phyloP scores from a whole-genome alignment of 1,284 basidiomycete genomes.

The Flammula alnicola region DNA sequence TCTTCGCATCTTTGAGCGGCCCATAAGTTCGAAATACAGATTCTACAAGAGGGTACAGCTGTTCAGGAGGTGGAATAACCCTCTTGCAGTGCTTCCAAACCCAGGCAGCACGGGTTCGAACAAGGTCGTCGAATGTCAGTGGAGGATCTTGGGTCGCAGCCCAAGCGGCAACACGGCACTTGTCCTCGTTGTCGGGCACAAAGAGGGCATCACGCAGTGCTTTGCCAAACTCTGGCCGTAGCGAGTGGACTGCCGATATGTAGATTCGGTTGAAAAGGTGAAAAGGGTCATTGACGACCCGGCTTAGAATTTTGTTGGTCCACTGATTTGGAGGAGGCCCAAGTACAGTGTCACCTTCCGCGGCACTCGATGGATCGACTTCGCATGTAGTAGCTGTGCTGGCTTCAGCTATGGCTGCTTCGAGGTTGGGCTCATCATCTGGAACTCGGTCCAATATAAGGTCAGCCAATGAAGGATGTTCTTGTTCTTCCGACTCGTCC shows the following conservation, averaged over 20 bases:
- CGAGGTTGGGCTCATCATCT: no score
- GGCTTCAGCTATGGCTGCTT: no score
- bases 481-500: no score
- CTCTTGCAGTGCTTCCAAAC: constrained; percentile 28
- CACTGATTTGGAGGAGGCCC: not conserved
- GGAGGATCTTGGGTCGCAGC: constrained; percentile 22
- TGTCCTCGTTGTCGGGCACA: constrained; percentile 30
- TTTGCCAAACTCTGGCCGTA: constrained; percentile 29
- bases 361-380: no score
- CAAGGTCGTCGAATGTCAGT: constrained; percentile 26
- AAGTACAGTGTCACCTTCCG: not conserved
- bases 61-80: constrained; percentile 30
- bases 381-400: no score
- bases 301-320: constrained; percentile 20
- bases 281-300: constrained; percentile 34
- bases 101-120: constrained; percentile 23
- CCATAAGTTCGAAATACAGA: constrained; percentile 31
- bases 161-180: constrained; percentile 28
- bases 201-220: constrained; percentile 36
- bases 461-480: no score
- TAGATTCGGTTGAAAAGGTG: constrained; percentile 39
- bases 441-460: no score
- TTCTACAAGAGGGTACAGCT: constrained; percentile 27
- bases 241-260: constrained; percentile 31
- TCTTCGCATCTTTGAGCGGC: constrained; percentile 32